Evolutionary conservation across 306 rosid genomes (phyloP), one percentile per base, ranked within the genome.

Genomic region (Acacia crassicarpa): DNA sequence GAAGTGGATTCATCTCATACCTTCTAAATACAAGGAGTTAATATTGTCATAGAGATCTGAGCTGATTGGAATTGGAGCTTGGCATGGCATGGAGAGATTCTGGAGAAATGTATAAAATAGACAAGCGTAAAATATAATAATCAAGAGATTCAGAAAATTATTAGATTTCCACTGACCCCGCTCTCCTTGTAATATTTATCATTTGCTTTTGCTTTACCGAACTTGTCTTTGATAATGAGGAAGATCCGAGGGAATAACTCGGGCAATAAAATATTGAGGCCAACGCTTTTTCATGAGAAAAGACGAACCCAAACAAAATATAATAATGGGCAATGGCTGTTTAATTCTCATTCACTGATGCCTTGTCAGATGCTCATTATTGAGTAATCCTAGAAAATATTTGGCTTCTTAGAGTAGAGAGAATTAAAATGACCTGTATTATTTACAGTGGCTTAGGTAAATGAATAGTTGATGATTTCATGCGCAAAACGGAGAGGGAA

Each of bases 291-390:
- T 7, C 23, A 53, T 11, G 30, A 25, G 25, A 78, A 44, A 38
- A 17, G 22, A 22, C 17, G 23, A 2, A 40, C 17, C 54, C 19
- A 48, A 4, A 1, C 22, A 16, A 15, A 17, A 41, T 5, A 38
- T 38, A 40, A 20, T 9, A 27, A 5, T 27, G 30, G 30, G 30
- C 30, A 27, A 27, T 59, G 23, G 75, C 77, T 32, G 69, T 84
- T 84, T 70, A 80, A 84, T 84, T 80, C 75, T 84, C 78, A 53
- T 51, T 88, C 83, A 88, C 82, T 75, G 76, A 79, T 83, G 78
- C 46, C 68, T 4, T 3, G 53, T 46, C 53, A 14, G 19, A 14
- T 44, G 48, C 53, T 14, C 17, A 4, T 3, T 4, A 4, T 3
- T 1, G 19, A 46, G 19, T 13, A 44, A 44, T 44, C 48, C 48